Base-by-base conservation (phyloP, 2,329 filamentous ascomycete genomes). In the Pseudofabraea citricarpa region DNA sequence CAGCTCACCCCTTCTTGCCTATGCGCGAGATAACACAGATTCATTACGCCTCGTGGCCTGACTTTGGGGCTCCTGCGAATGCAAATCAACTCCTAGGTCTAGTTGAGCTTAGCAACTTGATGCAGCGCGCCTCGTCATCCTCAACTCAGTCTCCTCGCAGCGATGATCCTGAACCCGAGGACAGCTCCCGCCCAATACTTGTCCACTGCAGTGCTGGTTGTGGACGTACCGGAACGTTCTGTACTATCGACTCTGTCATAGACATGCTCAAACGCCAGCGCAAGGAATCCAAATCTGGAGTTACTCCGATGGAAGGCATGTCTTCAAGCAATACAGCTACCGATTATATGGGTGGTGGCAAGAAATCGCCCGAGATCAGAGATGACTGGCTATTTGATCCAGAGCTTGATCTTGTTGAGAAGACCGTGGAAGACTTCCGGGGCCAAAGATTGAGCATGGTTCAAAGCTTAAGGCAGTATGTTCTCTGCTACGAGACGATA, bases 131-230 rank as follows among this genome's bases (percentile, higher is more conserved):
- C 44, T 44, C 57, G 10, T 45, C 44, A 6, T 53, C 58, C n/a
- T 48, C 53, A 6, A 56, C 54, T 6, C 45, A 52, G 20, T 49
- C 52, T n/a, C 44, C 8, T 61, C 72, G 39, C 61, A 69, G 74
- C 19, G 73, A 81, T 23, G 81, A 85, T 36, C 81, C 85, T 0
- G 80, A 83, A 51, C 61, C 69, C 1, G 67, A 73, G 19, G 59
- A 64, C 6, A 56, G 65, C 2, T 53, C 74, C 19, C 75, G 87
- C 22, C 91, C 91, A 6, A 81, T 96, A 55, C 64, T 98, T 18
- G 91, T 98, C 0, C 93, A 98, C 63, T 98, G 93, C 67, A 95
- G 89, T 42, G 93, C 93, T 4, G 93, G 93, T 0, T 98, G 93
- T 65, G 93, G 93, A 1, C 85, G 93, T 12, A 98, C 93, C 0